These are phyloP conservation scores for Cercospora zeina DNA, from an alignment of 2,329 filamentous ascomycete genomes.

Conservation along the genomic window DNA sequence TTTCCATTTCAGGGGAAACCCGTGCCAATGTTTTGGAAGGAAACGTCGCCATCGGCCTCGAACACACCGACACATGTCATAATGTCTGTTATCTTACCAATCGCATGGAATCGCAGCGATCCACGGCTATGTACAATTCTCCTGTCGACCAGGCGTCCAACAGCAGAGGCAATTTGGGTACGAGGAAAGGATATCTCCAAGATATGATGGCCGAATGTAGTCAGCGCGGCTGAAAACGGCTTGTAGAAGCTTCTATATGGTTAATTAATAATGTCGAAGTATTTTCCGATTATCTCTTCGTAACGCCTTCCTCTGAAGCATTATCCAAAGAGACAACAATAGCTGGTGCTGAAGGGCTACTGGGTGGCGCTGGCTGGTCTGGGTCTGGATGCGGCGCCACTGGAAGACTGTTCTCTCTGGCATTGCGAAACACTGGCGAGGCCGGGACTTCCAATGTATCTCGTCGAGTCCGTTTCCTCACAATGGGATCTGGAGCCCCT, in stretches of 20 bases:
- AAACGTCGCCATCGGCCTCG: background rate
- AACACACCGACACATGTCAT: background rate
- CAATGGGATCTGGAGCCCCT: slow-evolving; percentile 6
- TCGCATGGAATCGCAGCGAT: background rate
- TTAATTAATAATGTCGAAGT: background rate
- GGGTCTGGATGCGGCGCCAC: background rate
- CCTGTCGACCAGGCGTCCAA: background rate
- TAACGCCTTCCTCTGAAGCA: background rate
- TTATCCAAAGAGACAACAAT: slow-evolving; percentile 18
- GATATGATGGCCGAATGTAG: background rate
- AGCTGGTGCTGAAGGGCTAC: slow-evolving; percentile 11
- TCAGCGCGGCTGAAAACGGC: background rate
- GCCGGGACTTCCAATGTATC: slow-evolving; percentile 20
- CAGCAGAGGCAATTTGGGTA: background rate
- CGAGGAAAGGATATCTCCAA: background rate
- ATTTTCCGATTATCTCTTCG: background rate
- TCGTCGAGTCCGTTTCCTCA: slow-evolving; percentile 4
- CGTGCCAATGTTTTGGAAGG: background rate
- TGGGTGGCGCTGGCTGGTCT: background rate
- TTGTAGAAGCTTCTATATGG: background rate
- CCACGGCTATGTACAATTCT: background rate
- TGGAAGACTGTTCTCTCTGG: slow-evolving; percentile 7
- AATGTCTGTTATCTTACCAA: background rate
- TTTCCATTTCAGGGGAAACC: too few relatives aligned
- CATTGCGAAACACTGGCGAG: slow-evolving; percentile 9